Evolutionary conservation across 768 basidiomycete genomes (phyloP).

Genomic region (Rubroboletus pulcherrimus): DNA sequence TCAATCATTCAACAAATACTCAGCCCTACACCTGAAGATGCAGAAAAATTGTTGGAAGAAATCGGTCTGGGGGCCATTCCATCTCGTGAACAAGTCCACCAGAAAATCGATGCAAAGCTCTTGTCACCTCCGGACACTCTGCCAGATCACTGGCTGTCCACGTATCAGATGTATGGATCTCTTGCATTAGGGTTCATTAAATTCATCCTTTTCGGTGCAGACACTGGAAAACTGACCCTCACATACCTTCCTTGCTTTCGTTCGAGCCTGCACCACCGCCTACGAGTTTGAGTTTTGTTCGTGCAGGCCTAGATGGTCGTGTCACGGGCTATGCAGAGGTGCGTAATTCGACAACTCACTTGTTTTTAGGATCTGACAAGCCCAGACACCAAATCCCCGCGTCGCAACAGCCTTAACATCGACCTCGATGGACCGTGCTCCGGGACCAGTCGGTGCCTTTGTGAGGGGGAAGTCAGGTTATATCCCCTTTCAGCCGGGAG

Average conservation of each 20-base stretch:
- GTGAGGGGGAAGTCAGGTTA: slow-evolving; percentile 92
- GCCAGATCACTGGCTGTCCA: slow-evolving; percentile 68
- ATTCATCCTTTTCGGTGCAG: slow-evolving; percentile 35
- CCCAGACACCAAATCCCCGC: slow-evolving; percentile 52
- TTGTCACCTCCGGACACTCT: slow-evolving; percentile 65
- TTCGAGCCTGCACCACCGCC: slow-evolving; percentile 70
- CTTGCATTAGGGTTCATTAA: slow-evolving; percentile 4
- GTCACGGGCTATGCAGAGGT: slow-evolving; percentile 84
- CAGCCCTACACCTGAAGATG: slow-evolving; percentile 39
- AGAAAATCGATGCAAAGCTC: slow-evolving; percentile 70
- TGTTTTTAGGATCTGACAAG: slow-evolving; percentile 2
- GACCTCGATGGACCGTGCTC: slow-evolving; percentile 80
- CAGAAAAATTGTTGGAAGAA: slow-evolving; percentile 43
- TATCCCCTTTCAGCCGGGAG: slow-evolving; percentile 93
- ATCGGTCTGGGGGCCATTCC: slow-evolving; percentile 59
- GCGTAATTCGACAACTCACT: slow-evolving; percentile 15
- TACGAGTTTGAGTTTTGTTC: slow-evolving; percentile 67
- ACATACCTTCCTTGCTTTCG: slow-evolving; percentile 60
- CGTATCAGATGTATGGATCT: slow-evolving; percentile 74
- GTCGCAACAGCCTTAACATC: slow-evolving; percentile 74
- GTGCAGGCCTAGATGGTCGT: slow-evolving; percentile 74
- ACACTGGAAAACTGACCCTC: slow-evolving; percentile 65
- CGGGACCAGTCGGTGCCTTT: slow-evolving; percentile 74
- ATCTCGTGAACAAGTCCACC: slow-evolving; percentile 55
- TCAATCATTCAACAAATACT: slow-evolving; percentile 45